Evolutionary conservation across 169 alveolate species (phyloP).

Genomic region (Cryptosporidium felis): DNA sequence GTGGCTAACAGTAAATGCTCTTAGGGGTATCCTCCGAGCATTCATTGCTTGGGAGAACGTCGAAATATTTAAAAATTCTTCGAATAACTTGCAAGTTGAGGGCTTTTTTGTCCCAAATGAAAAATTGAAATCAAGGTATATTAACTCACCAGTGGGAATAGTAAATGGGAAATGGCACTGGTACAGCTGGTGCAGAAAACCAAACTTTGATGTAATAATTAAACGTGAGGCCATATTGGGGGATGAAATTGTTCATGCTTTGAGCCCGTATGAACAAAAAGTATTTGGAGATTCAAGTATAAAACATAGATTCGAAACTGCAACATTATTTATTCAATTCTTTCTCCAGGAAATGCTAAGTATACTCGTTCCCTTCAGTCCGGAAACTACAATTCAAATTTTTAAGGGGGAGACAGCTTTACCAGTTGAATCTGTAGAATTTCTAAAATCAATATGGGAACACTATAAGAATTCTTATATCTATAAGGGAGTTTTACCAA

Average conservation of each 20-base stretch:
- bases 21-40: conserved; percentile 9
- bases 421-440: not conserved
- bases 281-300: not conserved
- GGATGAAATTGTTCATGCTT: conserved; percentile 5
- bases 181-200: conserved; percentile 45
- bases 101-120: not conserved
- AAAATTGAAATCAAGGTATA: conserved; percentile 7
- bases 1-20: conserved; percentile 21
- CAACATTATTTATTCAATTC: conserved; percentile 28
- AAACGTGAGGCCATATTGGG: conserved; percentile 15
- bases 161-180: conserved; percentile 35
- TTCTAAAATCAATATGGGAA: conserved; percentile 7
- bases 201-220: not conserved
- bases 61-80: not conserved
- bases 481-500: conserved; percentile 7
- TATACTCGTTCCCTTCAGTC: conserved; percentile 16
- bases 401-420: conserved; percentile 5
- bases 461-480: conserved; percentile 28
- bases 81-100: not conserved
- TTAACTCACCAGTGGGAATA: conserved; percentile 15
- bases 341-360: conserved; percentile 31
- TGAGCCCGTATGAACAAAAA: conserved; percentile 7
- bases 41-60: conserved; percentile 25
- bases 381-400: not conserved
- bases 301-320: conserved; percentile 12